A percentile compares a stretch with the other conserved stretches of the same genome.
phyloP scores from a whole-genome alignment of 2,329 filamentous ascomycete species.

The Alternaria ventricosa region DNA sequence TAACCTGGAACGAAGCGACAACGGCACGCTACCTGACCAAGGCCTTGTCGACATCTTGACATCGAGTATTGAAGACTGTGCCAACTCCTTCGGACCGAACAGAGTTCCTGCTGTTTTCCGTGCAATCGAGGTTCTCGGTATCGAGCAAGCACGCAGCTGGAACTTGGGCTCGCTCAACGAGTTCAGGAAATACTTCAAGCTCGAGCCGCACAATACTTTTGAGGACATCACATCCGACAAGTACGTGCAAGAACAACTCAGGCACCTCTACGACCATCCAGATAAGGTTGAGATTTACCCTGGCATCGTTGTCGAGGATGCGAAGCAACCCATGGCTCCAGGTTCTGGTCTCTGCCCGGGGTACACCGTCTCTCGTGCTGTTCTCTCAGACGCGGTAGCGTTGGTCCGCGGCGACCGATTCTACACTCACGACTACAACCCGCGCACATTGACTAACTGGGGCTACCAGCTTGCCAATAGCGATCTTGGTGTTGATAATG shows the following conservation, averaged over 20 bases:
- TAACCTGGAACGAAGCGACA: slow-evolving; percentile 66
- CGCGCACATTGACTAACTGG: slow-evolving; percentile 81
- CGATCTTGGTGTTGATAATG: slow-evolving; percentile 77
- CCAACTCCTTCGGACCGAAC: slow-evolving; percentile 64
- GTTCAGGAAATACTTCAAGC: slow-evolving; percentile 80
- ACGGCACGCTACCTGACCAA: slow-evolving; percentile 77
- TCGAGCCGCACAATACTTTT: slow-evolving; percentile 78
- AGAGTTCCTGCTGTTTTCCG: slow-evolving; percentile 77
- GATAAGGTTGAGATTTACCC: slow-evolving; percentile 84
- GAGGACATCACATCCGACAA: slow-evolving; percentile 84
- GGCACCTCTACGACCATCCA: slow-evolving; percentile 70
- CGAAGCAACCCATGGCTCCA: slow-evolving; percentile 70
- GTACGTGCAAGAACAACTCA: slow-evolving; percentile 69
- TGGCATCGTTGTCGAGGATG: slow-evolving; percentile 76
- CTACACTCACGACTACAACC: slow-evolving; percentile 76
- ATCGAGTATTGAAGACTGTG: slow-evolving; percentile 76
- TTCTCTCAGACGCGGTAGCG: slow-evolving; percentile 79
- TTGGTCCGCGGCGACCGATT: slow-evolving; percentile 79
- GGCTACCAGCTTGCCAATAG: slow-evolving; percentile 77
- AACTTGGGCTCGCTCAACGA: slow-evolving; percentile 81
- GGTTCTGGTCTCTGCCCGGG: slow-evolving; percentile 78
- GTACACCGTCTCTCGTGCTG: slow-evolving; percentile 77
- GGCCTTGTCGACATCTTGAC: slow-evolving; percentile 75
- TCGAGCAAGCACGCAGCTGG: slow-evolving; percentile 78
- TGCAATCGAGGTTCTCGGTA: slow-evolving; percentile 80